Evolutionary conservation across 768 basidiomycete genomes (phyloP), one percentile per base, ranked within the genome.

Genomic region (Galerina sulciceps): DNA sequence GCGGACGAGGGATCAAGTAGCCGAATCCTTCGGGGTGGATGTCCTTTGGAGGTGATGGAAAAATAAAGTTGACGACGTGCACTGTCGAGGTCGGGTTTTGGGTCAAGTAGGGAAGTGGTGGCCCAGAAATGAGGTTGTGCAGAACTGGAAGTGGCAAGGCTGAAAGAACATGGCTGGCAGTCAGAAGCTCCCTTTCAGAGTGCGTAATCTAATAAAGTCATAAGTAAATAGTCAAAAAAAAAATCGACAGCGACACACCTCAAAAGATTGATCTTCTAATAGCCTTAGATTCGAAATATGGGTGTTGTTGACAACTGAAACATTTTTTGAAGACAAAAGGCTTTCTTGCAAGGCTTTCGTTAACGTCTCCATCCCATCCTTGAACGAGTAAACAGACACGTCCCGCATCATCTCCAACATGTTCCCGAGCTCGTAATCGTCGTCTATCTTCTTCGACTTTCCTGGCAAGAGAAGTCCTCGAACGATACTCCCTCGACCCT

Each of bases 1-100:
- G 74, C 0, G 90, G 86, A 11, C 95, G 90, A 0, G 96, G 94
- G 53, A 97, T 82, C 67, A 99, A 88, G 76, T 95, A 98, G 10
- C 96, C 96, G 70, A 98, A 99, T 3, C 96, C 96, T 1, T 81
- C 79, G 0, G 94, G 93, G 64, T 94, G 90, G 49, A 96, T 80
- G 23, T 69, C 58, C 55, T 74, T 67, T 20, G 76, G 70, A 31
- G 82, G 69, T 31, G 70, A 68, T 45, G 86, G 76, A 76, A 96
- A 97, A 61, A 97, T 83, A 68, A 98, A 78, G 76, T 93, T 96
- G 64, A 94, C 76, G 38, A 97, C 92, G 17, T 84, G 86, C 57
- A 98, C 94, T 8, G 90, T 88, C 20, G 94, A 88, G 40, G 81
- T 78, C 0, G 88, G 83, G 67, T 92, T 94, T 15, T 79, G 71